Conservation (phyloP, 768 basidiomycete genomes). For the Mycena galericulata region DNA sequence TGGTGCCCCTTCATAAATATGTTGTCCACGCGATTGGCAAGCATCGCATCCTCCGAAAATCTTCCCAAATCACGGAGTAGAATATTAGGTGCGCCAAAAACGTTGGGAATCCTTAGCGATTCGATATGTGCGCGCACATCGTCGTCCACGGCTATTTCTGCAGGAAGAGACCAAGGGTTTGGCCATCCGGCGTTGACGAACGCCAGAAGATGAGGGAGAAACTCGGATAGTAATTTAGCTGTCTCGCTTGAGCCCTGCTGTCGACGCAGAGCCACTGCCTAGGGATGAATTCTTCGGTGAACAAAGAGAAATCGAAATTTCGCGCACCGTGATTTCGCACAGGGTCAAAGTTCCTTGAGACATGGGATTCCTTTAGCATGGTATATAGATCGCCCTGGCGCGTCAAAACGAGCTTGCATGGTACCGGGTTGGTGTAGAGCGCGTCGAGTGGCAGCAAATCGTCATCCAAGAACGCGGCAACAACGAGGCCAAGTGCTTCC, state of each 20-base stretch:
- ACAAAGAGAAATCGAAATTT: neutral
- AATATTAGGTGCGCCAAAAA: neutral
- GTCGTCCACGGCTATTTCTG: neutral
- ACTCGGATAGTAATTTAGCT: neutral
- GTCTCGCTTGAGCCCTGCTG: neutral
- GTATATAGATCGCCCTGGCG: constrained; percentile 2
- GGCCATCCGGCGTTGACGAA: neutral
- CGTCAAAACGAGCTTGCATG: constrained; percentile 6
- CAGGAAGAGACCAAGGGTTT: neutral
- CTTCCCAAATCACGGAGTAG: constrained; percentile 25
- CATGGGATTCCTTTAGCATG: neutral
- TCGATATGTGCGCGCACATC: neutral
- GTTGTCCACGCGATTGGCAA: constrained; percentile 6
- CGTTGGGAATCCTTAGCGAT: constrained; percentile 6
- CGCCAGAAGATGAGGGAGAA: neutral
- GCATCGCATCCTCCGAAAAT: constrained; percentile 15
- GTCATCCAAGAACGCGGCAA: constrained; percentile 11
- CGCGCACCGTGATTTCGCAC: constrained; percentile 2
- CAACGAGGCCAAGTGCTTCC: constrained; percentile 13
- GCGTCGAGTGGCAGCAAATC: constrained; percentile 12
- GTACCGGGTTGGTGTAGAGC: constrained; percentile 7
- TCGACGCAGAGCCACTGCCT: neutral
- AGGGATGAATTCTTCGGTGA: neutral
- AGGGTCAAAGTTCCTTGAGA: neutral
- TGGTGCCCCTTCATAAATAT: neutral